Evolutionary conservation across 1,284 basidiomycete genomes (phyloP), one percentile per base, ranked within the genome.

Genomic region (Cryptococcus depauperatus): DNA sequence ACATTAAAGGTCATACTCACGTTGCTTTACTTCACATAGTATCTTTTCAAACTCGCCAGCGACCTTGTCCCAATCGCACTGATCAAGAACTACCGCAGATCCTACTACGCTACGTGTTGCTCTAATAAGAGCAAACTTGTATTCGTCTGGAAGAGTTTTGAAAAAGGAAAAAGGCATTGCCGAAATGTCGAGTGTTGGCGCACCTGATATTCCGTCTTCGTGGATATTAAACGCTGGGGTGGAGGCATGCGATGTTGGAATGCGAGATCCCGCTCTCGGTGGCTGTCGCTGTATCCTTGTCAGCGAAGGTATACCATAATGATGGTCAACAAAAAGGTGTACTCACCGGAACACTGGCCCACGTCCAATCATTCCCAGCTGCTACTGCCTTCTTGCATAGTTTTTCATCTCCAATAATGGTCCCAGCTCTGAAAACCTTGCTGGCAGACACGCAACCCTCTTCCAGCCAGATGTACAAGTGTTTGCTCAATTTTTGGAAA

Each of bases 81-180:
- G 22, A n/a, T 43, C 34, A 18, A 43, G 23, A 10, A 11, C 34
- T 11, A 43, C 42, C 23, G 16, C 25, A 5, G 27, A 14, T 8
- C 37, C 43, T 27, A 5, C 25, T 5, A 44, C 26, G 32, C 38
- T 39, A 16, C 43, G 22, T 19, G 37, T 44, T 18, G 46, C 50
- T 14, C 50, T 35, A 1, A 51, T 9, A 0, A 51, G 40, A 1
- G 50, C 46, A 26, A 51, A 51, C 16, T 47, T 47, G 18, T 44
- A 28, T 10, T 44, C 43, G 22, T 51, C 43, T 7, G 50, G 43
- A 9, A 51, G 32, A 3, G 38, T 23, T 4, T 28, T 25, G 35
- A 51, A 51, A 26, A 43, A 44, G 16, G 43, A 42, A 29, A 37
- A 51, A 5, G 50, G 50, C 9, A 47, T 43, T 21, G 46, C 45